Base-by-base conservation (phyloP, 192 early-diverging fungal genomes). In the Chytriomyces sp. region DNA sequence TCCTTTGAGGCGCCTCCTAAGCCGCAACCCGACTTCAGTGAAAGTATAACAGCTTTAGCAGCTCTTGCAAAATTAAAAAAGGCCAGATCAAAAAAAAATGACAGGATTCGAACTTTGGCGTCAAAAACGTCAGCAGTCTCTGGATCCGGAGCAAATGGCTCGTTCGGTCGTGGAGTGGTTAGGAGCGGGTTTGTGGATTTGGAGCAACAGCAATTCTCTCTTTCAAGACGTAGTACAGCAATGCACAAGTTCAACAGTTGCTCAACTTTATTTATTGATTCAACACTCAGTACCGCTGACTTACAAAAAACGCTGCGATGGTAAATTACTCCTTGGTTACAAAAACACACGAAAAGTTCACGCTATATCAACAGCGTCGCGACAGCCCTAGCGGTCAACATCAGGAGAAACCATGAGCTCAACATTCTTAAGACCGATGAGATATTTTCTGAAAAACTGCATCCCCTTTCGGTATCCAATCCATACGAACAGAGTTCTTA, bases 221-320 rank as follows among this genome's bases (percentile, higher is more conserved):
- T 49, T 14, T 49, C 44, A n/a, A 14, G 44, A 3, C 44, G 22
- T n/a, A 49, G 32, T n/a, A 39, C n/a, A 10, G 31, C 34, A 8
- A 37, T 84, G 57, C 55, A 73, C 26, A 85, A 85, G 70, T 84
- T 78, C 63, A 86, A 85, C 57, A 81, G 80, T 3, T 82, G 80
- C 60, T 82, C 81, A 30, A 85, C 86, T 12, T 59, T 87, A 30
- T 84, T 84, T 64, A 76, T 85, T 19, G 86, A 87, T 65, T 64
- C 80, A 1, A 85, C 84, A 8, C 76, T 87, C 3, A 70, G 59
- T n/a, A 81, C 78, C 70, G 60, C 86, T 5, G 82, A 87, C 70
- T 39, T 87, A 7, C 65, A 63, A 39, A 80, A 85, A 54, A 82
- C 82, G 2, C 56, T 87, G 36, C 66, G 67, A 66, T 82, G 78